Percentiles rank a stretch among this genome's conserved stretches.
These are phyloP conservation scores for Biscogniauxia marginata DNA, from an alignment of 2,329 filamentous ascomycete genomes.

Conservation along the genomic window DNA sequence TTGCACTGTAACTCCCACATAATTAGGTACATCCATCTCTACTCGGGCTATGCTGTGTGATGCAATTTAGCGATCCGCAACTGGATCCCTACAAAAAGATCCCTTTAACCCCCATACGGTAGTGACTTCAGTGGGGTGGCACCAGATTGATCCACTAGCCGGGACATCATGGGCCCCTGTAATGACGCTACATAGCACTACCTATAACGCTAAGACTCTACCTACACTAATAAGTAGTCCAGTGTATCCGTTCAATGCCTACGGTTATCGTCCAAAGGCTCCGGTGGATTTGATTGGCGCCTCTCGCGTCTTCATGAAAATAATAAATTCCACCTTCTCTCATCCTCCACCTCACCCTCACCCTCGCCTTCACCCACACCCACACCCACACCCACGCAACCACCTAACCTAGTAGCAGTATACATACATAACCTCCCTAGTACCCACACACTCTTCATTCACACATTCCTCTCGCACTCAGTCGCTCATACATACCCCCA, in stretches of 20 bases:
- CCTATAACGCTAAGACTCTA: background rate
- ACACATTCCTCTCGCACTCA: too few species aligned
- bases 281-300: constrained; percentile 22
- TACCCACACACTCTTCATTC: constrained; percentile 6
- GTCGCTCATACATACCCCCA: background rate
- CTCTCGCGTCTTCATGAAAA: constrained; percentile 18
- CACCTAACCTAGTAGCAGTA: constrained; percentile 3
- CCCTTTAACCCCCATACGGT: background rate
- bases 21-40: background rate
- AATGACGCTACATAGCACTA: background rate
- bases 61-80: background rate
- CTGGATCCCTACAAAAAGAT: background rate
- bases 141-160: constrained; percentile 5
- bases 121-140: constrained; percentile 1
- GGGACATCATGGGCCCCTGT: constrained; percentile 17
- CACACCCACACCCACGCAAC: constrained; percentile 1
- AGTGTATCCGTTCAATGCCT: too few species aligned
- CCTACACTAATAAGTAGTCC: background rate
- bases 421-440: constrained; percentile 3
- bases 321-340: background rate
- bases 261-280: background rate
- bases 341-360: background rate
- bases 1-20: background rate
- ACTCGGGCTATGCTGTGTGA: background rate
- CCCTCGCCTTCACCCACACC: too few species aligned